Conservation (phyloP, 257 asterid genomes). For the Cinchona pubescens region DNA sequence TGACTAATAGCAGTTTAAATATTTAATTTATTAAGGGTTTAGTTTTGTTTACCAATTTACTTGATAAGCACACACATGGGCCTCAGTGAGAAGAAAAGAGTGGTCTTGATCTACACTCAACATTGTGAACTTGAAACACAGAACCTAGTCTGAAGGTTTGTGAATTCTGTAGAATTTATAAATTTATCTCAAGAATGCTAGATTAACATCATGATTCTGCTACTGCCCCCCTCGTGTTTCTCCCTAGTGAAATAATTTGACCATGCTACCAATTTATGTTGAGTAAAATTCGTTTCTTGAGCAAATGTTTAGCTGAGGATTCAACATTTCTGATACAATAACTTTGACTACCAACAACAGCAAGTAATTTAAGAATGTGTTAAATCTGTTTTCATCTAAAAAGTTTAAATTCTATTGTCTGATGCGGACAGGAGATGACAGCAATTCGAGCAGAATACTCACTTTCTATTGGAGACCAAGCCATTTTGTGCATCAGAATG, state of each 20-base stretch:
- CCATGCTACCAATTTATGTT: not conserved
- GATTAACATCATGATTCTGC: not conserved
- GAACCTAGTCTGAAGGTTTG: not conserved
- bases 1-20: not conserved
- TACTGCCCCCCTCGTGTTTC: not conserved
- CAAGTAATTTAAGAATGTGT: not conserved
- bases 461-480: not conserved
- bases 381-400: not conserved
- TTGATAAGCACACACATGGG: not conserved
- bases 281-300: not conserved
- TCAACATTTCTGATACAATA: not conserved
- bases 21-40: not conserved
- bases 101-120: not conserved
- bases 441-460: not conserved
- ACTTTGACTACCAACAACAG: not conserved
- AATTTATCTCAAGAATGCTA: not conserved
- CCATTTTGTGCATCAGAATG: not conserved
- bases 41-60: not conserved
- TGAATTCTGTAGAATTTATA: not conserved
- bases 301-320: not conserved
- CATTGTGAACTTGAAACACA: not conserved
- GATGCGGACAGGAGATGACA: conserved; percentile 13
- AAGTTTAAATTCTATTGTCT: not conserved
- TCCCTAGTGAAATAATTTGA: not conserved
- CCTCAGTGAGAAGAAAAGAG: not conserved